A percentile compares a stretch with the other conserved stretches of the same genome.
phyloP scores from a whole-genome alignment of 1,284 basidiomycete genomes.

The Nidula niveotomentosa region DNA sequence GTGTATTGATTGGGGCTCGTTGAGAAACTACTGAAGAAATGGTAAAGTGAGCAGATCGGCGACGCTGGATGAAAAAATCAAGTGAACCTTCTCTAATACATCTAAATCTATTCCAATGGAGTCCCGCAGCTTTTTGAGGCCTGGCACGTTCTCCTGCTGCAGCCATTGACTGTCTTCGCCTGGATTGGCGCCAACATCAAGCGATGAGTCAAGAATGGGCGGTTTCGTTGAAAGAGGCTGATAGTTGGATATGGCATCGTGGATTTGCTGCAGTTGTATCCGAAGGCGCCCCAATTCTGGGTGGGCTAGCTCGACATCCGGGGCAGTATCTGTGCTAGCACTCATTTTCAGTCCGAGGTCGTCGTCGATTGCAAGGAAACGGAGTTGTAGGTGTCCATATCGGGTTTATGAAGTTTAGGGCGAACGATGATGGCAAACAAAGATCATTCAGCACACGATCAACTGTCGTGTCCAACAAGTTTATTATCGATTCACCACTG shows the following conservation, averaged over 20 bases:
- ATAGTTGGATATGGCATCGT: conserved; percentile 43
- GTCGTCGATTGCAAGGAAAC: too few relatives aligned
- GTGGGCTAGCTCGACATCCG: conserved; percentile 17
- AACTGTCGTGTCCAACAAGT: too few relatives aligned
- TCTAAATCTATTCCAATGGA: conserved; percentile 47
- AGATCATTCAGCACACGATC: too few relatives aligned
- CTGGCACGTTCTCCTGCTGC: conserved; percentile 44
- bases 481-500: too few relatives aligned
- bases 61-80: not conserved
- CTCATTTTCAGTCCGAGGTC: not conserved
- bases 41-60: conserved; percentile 8
- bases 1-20: conserved; percentile 38
- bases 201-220: conserved; percentile 58
- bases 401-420: too few relatives aligned
- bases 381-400: too few relatives aligned
- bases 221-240: conserved; percentile 40
- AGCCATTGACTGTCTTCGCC: conserved; percentile 40
- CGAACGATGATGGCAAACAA: too few relatives aligned
- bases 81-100: conserved; percentile 50
- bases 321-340: not conserved
- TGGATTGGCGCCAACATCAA: conserved; percentile 28
- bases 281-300: conserved; percentile 37
- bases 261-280: conserved; percentile 34
- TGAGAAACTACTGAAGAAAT: conserved; percentile 59
- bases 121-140: conserved; percentile 51